Evolutionary conservation across 495 filamentous ascomycete genomes (phyloP), one percentile per base, ranked within the genome.

Genomic region (Ascodesmis nigricans): DNA sequence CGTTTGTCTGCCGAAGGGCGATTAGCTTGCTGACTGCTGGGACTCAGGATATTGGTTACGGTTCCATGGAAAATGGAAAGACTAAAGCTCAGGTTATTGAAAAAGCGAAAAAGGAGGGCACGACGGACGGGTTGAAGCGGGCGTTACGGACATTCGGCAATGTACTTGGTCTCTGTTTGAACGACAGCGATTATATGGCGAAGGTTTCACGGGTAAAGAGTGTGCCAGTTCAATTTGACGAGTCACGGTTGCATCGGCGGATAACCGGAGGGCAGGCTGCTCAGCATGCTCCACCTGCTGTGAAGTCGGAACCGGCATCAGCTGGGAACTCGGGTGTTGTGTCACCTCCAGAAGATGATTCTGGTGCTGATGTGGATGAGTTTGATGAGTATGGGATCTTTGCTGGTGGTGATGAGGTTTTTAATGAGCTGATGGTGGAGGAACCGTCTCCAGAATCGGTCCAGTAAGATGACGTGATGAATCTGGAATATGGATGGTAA

Each of bases 21-120:
- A 11, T n/a, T n/a, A n/a, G n/a, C n/a, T n/a, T n/a, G n/a, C 23
- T 34, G 33, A 38, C 11, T 21, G 15, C 28, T 28, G 9, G 4
- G n/a, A 24, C 14, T 9, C 23, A 76, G 69, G 87, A 99, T 53
- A 71, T 95, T 33, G 87, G 87, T 1, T 95, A 93, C 44, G 87
- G 90, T 2, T 71, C 82, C 40, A 90, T 87, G 33, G 84, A 93
- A 52, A 97, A 95, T 43, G 78, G 71, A 55, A 92, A 90, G 55
- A 73, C 75, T 17, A 95, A 95, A 57, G 84, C 81, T 0, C 70
- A 77, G 4, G 84, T 81, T 1, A 93, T 92, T 46, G 84, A 95
- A 53, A 95, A 95, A 53, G 80, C 84, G 1, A 95, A 93, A 58
- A 97, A 97, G 52, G 82, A 95, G 57, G 90, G 78, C 3, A 91